A percentile compares a stretch with the other conserved stretches of the same genome.
phyloP scores from a whole-genome alignment of 208 protist species.

The Leptomonas pyrrhocoris region DNA sequence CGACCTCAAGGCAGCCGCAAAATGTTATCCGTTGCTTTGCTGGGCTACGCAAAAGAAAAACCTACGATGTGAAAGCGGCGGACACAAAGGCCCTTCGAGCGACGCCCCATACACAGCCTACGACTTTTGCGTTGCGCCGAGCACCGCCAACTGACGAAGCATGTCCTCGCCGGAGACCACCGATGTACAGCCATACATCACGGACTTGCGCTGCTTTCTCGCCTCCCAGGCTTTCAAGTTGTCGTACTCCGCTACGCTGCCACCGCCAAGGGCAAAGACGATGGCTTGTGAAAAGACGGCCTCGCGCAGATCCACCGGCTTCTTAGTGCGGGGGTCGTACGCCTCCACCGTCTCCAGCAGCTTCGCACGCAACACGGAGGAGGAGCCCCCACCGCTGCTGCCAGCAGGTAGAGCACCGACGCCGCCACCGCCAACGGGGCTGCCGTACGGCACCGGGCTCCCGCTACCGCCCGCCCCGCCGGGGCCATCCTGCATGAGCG shows the following conservation, averaged over 20 bases:
- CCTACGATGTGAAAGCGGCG: too few species aligned
- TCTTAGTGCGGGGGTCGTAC: slow-evolving; percentile 76
- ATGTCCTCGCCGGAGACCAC: slow-evolving; percentile 81
- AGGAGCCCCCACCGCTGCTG: slow-evolving; percentile 1
- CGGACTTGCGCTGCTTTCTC: slow-evolving; percentile 66
- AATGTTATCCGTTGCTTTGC: too few species aligned
- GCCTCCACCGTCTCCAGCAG: slow-evolving; percentile 69
- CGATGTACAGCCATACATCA: slow-evolving; percentile 88
- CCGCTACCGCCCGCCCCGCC: slow-evolving; percentile 22
- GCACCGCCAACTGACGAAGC: slow-evolving; percentile 63
- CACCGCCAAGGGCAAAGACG: slow-evolving; percentile 87
- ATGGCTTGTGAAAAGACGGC: slow-evolving; percentile 85
- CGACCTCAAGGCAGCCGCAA: too few species aligned
- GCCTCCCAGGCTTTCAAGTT: slow-evolving; percentile 89
- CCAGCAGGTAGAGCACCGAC: slow-evolving; percentile 14
- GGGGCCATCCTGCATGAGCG: slow-evolving; percentile 75
- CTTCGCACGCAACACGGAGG: slow-evolving; percentile 25
- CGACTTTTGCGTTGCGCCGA: slow-evolving; percentile 42
- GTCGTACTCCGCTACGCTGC: slow-evolving; percentile 88
- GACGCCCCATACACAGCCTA: neutral
- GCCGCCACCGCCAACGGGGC: slow-evolving; percentile 8
- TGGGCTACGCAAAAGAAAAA: too few species aligned
- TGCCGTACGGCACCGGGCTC: slow-evolving; percentile 19
- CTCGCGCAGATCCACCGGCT: slow-evolving; percentile 60
- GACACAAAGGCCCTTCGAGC: too few species aligned